These are phyloP conservation scores for Fusarium scirpi DNA, from an alignment of 2,329 filamentous ascomycete genomes.

Conservation along the genomic window DNA sequence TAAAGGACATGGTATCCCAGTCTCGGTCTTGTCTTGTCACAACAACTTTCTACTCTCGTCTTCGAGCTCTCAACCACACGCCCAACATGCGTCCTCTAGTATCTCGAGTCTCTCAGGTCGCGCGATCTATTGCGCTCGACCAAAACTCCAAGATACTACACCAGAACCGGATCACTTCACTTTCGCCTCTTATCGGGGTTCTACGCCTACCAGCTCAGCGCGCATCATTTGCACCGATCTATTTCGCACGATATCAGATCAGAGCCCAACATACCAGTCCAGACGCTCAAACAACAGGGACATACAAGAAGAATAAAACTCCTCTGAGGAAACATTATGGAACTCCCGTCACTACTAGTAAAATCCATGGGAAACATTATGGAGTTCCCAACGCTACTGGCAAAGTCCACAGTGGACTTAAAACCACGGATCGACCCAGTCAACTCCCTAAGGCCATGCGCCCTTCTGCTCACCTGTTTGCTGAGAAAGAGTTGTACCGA, in stretches of 20 bases:
- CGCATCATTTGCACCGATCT: neutral
- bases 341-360: neutral
- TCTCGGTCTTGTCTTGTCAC: too few species aligned
- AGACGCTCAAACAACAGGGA: too few species aligned
- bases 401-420: neutral
- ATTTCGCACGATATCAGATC: neutral
- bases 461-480: neutral
- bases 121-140: neutral
- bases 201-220: neutral
- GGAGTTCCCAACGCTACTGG: neutral
- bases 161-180: neutral
- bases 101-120: neutral
- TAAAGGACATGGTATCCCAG: neutral
- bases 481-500: too few species aligned
- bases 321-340: neutral
- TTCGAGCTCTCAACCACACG: neutral
- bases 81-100: neutral
- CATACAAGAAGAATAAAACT: neutral
- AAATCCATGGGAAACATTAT: neutral
- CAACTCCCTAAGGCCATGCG: accelerated
- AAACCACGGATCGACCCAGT: neutral
- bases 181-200: neutral
- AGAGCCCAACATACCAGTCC: neutral
- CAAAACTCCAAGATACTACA: neutral
- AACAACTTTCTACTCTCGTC: neutral